phyloP scores from a whole-genome alignment of 192 early-diverging fungal species.

The Coemansia asiatica region DNA sequence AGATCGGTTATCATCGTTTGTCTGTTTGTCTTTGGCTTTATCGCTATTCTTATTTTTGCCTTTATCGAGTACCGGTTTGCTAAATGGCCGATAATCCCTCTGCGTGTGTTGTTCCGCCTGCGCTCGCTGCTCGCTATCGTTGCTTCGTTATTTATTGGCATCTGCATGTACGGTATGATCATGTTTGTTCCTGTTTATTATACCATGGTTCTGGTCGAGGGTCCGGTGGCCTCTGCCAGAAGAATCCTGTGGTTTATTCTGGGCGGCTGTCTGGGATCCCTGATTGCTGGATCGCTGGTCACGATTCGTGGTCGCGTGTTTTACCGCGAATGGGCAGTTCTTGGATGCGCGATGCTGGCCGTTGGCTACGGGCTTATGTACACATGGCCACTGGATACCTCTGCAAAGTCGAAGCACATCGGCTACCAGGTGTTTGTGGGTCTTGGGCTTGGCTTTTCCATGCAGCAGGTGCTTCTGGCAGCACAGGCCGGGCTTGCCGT shows the following conservation, averaged over 20 bases:
- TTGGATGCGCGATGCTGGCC: slow-evolving; percentile 43
- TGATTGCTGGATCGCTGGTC: slow-evolving; percentile 34
- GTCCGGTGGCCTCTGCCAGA: slow-evolving; percentile 19
- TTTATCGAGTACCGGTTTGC: slow-evolving; percentile 61
- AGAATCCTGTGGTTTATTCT: slow-evolving; percentile 45
- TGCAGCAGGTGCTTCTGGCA: slow-evolving; percentile 52
- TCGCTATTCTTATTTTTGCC: slow-evolving; percentile 51
- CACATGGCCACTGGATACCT: slow-evolving; percentile 32
- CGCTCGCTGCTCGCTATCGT: slow-evolving; percentile 36
- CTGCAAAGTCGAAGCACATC: slow-evolving; percentile 12
- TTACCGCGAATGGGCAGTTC: slow-evolving; percentile 39
- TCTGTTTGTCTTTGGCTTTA: slow-evolving; percentile 50
- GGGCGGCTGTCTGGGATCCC: slow-evolving; percentile 24
- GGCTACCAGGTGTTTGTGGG: slow-evolving; percentile 46
- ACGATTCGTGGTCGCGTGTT: slow-evolving; percentile 29
- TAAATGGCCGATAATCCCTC: slow-evolving; percentile 66
- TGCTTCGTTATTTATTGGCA: slow-evolving; percentile 41
- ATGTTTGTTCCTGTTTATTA: slow-evolving; percentile 57
- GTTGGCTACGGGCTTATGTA: slow-evolving; percentile 51
- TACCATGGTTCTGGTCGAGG: slow-evolving; percentile 31
- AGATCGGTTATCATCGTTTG: slow-evolving; percentile 50
- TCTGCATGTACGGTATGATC: slow-evolving; percentile 52
- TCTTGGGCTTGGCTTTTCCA: slow-evolving; percentile 47
- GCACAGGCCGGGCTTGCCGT: slow-evolving; percentile 39
- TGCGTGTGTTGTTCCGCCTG: slow-evolving; percentile 28